Percentiles rank a stretch among this genome's conserved stretches.
These are phyloP conservation scores for Gnomoniopsis smithogilvyi DNA, from an alignment of 2,329 filamentous ascomycete species.

Conservation along the genomic window DNA sequence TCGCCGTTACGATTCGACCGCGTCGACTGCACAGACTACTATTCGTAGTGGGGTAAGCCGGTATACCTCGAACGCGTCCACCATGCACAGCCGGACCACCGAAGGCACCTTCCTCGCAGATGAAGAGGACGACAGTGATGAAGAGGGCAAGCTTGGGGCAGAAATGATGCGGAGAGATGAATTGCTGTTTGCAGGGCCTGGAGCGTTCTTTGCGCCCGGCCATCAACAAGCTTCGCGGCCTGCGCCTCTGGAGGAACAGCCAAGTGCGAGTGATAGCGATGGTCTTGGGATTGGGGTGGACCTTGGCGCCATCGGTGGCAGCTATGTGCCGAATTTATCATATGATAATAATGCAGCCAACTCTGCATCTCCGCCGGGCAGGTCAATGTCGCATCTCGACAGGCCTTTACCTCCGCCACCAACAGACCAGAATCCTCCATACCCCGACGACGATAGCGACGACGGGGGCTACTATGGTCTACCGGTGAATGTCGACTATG, in stretches of 20 bases:
- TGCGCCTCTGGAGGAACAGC: conserved; percentile 47
- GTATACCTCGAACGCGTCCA: conserved; percentile 39
- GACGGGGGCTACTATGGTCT: conserved; percentile 12
- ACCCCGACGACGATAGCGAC: conserved; percentile 43
- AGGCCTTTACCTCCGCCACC: conserved; percentile 28
- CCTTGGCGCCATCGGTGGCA: conserved; percentile 70
- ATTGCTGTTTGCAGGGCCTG: conserved; percentile 57
- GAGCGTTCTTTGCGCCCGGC: conserved; percentile 34
- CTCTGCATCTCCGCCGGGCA: conserved; percentile 31
- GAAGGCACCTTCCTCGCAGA: conserved; percentile 37
- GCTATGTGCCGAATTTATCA: conserved; percentile 53
- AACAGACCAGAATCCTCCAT: conserved; percentile 31
- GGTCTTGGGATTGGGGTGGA: conserved; percentile 61
- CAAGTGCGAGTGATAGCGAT: conserved; percentile 65
- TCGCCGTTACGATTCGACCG: conserved; percentile 48
- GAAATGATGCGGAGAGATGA: conserved; percentile 83
- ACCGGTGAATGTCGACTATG: conserved; percentile 74
- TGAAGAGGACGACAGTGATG: conserved; percentile 75
- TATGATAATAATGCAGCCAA: conserved; percentile 45
- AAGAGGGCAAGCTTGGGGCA: conserved; percentile 80
- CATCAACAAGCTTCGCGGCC: conserved; percentile 36
- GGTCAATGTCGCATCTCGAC: conserved; percentile 25
- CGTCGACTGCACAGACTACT: conserved; percentile 40
- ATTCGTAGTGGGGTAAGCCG: conserved; percentile 35
- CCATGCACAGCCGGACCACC: conserved; percentile 34